phyloP scores from a whole-genome alignment of 1,139 yeast species.

The Maudiozyma humilis region DNA sequence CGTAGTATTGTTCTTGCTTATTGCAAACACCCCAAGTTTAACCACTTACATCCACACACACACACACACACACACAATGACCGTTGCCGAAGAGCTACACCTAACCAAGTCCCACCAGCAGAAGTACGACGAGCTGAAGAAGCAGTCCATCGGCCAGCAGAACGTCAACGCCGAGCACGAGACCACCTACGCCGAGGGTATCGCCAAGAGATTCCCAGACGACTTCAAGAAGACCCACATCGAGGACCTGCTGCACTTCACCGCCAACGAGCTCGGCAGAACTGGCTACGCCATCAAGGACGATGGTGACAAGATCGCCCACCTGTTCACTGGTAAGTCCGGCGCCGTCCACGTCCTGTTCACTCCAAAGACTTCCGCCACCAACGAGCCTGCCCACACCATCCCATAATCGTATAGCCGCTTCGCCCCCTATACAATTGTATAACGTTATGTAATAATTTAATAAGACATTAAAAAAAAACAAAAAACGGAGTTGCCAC shows the following conservation, averaged over 20 bases:
- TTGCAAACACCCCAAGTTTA: not conserved
- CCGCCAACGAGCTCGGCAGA: constrained; percentile 20
- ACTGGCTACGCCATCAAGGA: constrained; percentile 23
- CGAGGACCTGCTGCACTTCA: constrained; percentile 19
- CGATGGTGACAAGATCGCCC: constrained; percentile 19
- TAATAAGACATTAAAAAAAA: too few relatives aligned
- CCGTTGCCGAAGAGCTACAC: not conserved
- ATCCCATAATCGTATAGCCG: not conserved
- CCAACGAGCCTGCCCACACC: too few relatives aligned
- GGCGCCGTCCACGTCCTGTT: constrained; percentile 14
- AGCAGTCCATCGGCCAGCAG: constrained; percentile 1
- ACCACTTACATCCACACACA: not conserved
- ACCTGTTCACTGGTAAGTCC: constrained; percentile 19
- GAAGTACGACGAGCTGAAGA: not conserved
- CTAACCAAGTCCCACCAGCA: not conserved
- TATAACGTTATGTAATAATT: constrained; percentile 2
- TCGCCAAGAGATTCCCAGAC: constrained; percentile 26
- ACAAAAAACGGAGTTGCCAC: too few relatives aligned
- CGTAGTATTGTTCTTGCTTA: not conserved
- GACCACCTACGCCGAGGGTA: constrained; percentile 26
- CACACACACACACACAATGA: not conserved
- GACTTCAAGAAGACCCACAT: constrained; percentile 17
- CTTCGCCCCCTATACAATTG: not conserved
- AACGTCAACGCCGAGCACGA: constrained; percentile 18
- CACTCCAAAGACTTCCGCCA: not conserved